Evolutionary conservation across 176 grass and related monocot genomes (phyloP), one percentile per base, ranked within the genome.

Genomic region (Musa itinerans): DNA sequence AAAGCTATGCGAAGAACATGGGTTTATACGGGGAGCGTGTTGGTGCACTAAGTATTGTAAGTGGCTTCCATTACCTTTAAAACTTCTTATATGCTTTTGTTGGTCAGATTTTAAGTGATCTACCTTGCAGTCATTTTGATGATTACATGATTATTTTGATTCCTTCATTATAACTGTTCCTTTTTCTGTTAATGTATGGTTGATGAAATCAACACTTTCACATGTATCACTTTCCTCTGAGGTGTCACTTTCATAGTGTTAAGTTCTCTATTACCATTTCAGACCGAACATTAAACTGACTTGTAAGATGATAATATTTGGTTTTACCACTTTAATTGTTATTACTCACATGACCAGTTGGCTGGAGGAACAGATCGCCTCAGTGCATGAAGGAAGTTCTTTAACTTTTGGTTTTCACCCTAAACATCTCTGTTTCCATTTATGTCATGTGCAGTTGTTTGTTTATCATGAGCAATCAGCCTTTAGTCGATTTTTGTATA

Each of bases 1-100:
- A 99, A 76, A 99, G 95, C 79, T 99, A 99, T 29, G 95, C 95
- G 63, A 99, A 99, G 86, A 99, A 99, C 75, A 94, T 99, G 90
- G 95, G 95, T 70, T 78, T 99, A 69, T 99, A 99, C 53, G 95
- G 84, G 68, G 95, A 99, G 82, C 95, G 91, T 89, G 95, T 99
- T 17, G 95, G 95, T 55, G 95, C 95, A 83, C 71, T 99, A 73
- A 99, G 95, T 73, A 94, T 99, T 84, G 95, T 99, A 89, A 89
- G 90, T 81, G 24, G 79, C 66, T 57, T 78, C 27, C 24, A 67
- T 52, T 78, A 58, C 59, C 54, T 34, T 71, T 2, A 25, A 8
- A 21, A 12, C 12, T 25, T 2, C 25, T 26, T 25, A 43, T 5
- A 43, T 65, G 21, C 22, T 16, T 26, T 25, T 11, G 9, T 65